Conservation (phyloP, 768 basidiomycete species). For the Leccinum subgranulosum region DNA sequence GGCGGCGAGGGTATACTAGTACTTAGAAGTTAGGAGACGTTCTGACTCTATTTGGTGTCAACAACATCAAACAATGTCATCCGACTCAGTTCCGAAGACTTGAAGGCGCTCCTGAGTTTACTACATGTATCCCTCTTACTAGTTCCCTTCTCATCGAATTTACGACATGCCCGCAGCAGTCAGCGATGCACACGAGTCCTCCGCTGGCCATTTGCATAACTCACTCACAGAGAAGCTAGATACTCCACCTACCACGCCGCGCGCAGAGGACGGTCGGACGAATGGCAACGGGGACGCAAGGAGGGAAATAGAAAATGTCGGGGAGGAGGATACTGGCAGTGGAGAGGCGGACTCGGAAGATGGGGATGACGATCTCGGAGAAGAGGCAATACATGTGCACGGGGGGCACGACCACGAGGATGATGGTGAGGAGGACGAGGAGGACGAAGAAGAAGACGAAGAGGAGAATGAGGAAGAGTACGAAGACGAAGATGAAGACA, state of each 20-base stretch:
- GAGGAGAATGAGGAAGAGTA: slow-evolving; percentile 35
- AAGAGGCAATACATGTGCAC: not conserved
- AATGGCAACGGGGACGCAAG: slow-evolving; percentile 18
- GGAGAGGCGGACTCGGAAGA: slow-evolving; percentile 6
- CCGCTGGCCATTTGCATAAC: not conserved
- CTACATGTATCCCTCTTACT: slow-evolving; percentile 8
- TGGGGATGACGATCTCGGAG: not conserved
- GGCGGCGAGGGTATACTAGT: too few species aligned
- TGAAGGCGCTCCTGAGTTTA: not conserved
- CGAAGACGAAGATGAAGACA: slow-evolving; percentile 51
- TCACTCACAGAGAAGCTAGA: slow-evolving; percentile 2
- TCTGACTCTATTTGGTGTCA: not conserved
- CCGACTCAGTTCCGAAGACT: not conserved
- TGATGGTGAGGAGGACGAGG: slow-evolving; percentile 10
- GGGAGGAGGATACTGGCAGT: slow-evolving; percentile 1
- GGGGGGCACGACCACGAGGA: not conserved
- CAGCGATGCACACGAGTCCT: not conserved
- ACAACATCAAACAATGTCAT: slow-evolving; percentile 15
- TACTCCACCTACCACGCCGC: not conserved
- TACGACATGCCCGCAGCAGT: slow-evolving; percentile 10
- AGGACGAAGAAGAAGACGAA: slow-evolving; percentile 13
- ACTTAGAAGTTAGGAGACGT: too few species aligned
- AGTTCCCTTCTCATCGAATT: not conserved
- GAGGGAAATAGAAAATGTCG: not conserved
- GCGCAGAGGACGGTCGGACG: slow-evolving; percentile 3